A percentile compares a stretch with the other conserved stretches of the same genome.
Conservation (phyloP, 345 rosid species). For the Eucalyptus globulus region DNA sequence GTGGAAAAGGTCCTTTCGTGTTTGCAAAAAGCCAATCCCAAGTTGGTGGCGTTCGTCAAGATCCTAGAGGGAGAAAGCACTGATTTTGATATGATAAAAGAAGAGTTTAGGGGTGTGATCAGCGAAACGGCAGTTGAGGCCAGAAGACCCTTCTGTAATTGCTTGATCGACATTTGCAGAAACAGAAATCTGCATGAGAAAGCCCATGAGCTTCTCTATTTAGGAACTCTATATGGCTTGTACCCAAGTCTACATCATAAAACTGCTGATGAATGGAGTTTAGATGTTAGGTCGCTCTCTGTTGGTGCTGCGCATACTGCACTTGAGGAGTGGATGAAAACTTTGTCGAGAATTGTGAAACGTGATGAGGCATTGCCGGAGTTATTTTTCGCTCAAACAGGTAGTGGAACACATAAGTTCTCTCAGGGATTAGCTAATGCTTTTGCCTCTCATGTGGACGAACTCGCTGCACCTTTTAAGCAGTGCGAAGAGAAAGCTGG, state of each 20-base stretch:
- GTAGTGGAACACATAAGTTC: constrained; percentile 74
- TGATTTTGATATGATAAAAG: constrained; percentile 35
- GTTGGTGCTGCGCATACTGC: constrained; percentile 88
- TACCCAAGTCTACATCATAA: constrained; percentile 75
- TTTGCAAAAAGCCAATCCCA: constrained; percentile 51
- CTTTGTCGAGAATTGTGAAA: constrained; percentile 40
- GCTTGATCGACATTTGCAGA: constrained; percentile 79
- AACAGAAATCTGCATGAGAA: constrained; percentile 35
- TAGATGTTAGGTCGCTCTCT: constrained; percentile 79
- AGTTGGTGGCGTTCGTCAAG: constrained; percentile 41
- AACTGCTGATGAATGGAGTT: constrained; percentile 61
- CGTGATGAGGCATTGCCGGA: constrained; percentile 64
- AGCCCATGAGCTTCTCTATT: constrained; percentile 81
- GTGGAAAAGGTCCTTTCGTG: constrained; percentile 52
- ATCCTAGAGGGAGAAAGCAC: constrained; percentile 30
- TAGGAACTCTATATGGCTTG: constrained; percentile 67
- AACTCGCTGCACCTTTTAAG: constrained; percentile 64
- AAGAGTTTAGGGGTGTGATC: constrained; percentile 51
- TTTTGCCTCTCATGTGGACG: constrained; percentile 55
- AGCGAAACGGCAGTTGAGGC: constrained; percentile 47
- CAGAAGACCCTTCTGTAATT: constrained; percentile 83
- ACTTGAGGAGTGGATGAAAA: constrained; percentile 82
- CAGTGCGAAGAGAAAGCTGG: constrained; percentile 54
- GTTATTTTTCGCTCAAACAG: constrained; percentile 68
- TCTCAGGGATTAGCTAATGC: constrained; percentile 70